phyloP scores from a whole-genome alignment of 2,329 filamentous ascomycete species.

The Aspergillus sp. region DNA sequence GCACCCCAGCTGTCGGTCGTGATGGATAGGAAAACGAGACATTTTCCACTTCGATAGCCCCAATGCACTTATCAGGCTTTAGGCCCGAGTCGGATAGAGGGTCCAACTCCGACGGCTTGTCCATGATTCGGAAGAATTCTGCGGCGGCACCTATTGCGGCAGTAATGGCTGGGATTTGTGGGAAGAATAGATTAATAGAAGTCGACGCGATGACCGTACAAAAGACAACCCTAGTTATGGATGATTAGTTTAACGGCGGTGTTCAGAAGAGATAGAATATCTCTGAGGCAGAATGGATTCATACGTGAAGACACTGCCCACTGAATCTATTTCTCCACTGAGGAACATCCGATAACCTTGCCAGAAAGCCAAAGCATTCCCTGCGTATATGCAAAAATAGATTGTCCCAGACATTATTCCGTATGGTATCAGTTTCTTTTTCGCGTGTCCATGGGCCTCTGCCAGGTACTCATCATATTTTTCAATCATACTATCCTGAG shows the following conservation, averaged over 20 bases:
- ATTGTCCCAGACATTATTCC: constrained; percentile 20
- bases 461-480: constrained; percentile 21
- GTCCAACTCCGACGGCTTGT: constrained; percentile 81
- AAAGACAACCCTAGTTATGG: constrained; percentile 20
- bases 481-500: constrained; percentile 14
- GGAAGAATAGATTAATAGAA: constrained; percentile 33
- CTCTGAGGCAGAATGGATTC: neutral
- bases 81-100: constrained; percentile 69
- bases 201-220: constrained; percentile 35
- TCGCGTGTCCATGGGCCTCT: constrained; percentile 15
- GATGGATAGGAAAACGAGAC: constrained; percentile 95
- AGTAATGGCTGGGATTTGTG: constrained; percentile 40
- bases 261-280: constrained; percentile 4
- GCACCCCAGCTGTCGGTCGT: constrained; percentile 82
- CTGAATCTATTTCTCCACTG: constrained; percentile 26
- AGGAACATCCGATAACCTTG: constrained; percentile 32
- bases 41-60: constrained; percentile 74
- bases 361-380: constrained; percentile 53
- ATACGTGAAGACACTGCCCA: constrained; percentile 29
- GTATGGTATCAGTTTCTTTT: constrained; percentile 20
- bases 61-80: constrained; percentile 70
- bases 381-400: constrained; percentile 20
- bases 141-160: constrained; percentile 42
- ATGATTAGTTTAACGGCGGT: neutral
- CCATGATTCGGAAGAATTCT: constrained; percentile 72